These are phyloP conservation scores for Phytophthora sojae DNA, from an alignment of 352 stramenopile genomes.

Conservation along the genomic window DNA sequence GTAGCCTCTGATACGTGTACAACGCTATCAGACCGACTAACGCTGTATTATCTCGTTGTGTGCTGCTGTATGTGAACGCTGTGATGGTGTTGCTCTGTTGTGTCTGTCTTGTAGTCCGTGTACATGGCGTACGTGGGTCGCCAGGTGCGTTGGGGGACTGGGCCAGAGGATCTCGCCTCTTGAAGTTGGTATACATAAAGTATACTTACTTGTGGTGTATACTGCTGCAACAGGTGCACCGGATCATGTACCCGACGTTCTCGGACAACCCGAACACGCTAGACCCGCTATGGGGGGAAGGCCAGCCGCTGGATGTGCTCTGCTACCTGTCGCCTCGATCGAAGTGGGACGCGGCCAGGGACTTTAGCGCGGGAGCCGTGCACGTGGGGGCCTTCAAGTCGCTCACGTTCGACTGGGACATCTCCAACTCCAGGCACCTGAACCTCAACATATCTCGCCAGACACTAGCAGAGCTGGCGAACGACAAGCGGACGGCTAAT, in stretches of 20 bases:
- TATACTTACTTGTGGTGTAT: not conserved
- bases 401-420: slow-evolving; percentile 74
- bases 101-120: slow-evolving; percentile 1
- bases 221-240: slow-evolving; percentile 53
- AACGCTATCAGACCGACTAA: not conserved
- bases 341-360: slow-evolving; percentile 47
- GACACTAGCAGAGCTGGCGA: not conserved
- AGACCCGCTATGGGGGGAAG: slow-evolving; percentile 72
- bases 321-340: slow-evolving; percentile 64
- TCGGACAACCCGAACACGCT: slow-evolving; percentile 51
- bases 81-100: not conserved
- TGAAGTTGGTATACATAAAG: not conserved
- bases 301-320: slow-evolving; percentile 60
- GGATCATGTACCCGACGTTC: slow-evolving; percentile 80
- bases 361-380: slow-evolving; percentile 52
- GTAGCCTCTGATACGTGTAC: not conserved
- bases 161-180: not conserved
- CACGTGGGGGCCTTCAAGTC: slow-evolving; percentile 60
- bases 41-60: not conserved
- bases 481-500: slow-evolving; percentile 2
- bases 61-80: not conserved
- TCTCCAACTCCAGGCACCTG: slow-evolving; percentile 54
- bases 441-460: slow-evolving; percentile 62
- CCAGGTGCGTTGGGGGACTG: not conserved
- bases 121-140: slow-evolving; percentile 3